These are phyloP conservation scores for Guillardia theta DNA, from an alignment of 78 protist genomes.

Conservation along the genomic window DNA sequence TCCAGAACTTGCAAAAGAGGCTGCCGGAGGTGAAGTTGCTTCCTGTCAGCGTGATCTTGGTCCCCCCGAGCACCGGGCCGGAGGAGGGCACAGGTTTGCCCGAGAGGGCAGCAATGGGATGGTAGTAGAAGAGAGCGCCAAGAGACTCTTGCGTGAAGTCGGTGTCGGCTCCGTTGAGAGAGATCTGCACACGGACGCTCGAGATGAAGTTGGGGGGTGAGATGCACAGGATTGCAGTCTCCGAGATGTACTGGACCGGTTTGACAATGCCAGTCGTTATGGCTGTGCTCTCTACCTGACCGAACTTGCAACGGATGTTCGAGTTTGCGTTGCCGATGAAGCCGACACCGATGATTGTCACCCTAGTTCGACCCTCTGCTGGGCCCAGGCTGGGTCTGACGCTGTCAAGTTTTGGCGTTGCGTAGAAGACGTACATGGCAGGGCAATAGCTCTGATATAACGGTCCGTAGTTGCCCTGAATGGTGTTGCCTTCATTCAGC, in stretches of 20 bases:
- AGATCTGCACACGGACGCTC: not conserved
- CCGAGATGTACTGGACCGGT: not conserved
- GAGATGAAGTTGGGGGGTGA: not conserved
- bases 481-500: not conserved
- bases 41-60: not conserved
- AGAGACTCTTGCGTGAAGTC: not conserved
- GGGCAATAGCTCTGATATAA: not conserved
- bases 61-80: not conserved
- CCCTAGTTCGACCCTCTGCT: not conserved
- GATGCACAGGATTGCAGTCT: not conserved
- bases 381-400: not conserved
- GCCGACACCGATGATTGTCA: not conserved
- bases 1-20: not conserved
- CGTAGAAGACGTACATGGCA: not conserved
- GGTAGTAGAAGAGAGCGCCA: not conserved
- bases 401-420: not conserved
- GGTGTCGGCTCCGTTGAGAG: constrained; percentile 5
- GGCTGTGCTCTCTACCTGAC: not conserved
- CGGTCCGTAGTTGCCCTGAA: not conserved
- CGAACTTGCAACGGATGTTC: not conserved
- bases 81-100: not conserved
- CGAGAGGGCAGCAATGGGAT: not conserved
- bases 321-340: not conserved
- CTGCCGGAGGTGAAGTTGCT: not conserved
- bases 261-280: not conserved